These are phyloP conservation scores for Dioszegia hungarica DNA, from an alignment of 768 basidiomycete genomes.

Conservation along the genomic window DNA sequence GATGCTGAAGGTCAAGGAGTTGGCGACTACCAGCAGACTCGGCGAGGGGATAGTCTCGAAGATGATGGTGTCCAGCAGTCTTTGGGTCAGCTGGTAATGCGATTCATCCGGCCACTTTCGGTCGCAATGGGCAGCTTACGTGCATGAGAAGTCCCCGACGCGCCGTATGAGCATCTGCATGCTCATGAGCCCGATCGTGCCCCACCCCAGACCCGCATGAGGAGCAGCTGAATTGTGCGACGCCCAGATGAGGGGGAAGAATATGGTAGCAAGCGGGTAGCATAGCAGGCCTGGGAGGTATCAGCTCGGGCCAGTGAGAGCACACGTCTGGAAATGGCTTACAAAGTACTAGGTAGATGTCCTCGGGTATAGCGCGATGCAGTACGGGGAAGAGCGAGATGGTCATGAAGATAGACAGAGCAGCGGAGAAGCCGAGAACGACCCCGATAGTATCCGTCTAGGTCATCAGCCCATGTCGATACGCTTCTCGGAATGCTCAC, in stretches of 20 bases:
- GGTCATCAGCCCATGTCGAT: not conserved
- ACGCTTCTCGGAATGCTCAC: constrained; percentile 12
- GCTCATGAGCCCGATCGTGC: constrained; percentile 6
- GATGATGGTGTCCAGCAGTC: constrained; percentile 29
- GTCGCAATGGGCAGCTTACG: constrained; percentile 20
- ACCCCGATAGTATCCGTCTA: constrained; percentile 28
- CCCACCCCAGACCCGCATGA: constrained; percentile 12
- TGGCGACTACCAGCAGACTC: constrained; percentile 27
- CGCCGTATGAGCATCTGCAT: constrained; percentile 30
- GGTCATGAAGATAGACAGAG: constrained; percentile 34
- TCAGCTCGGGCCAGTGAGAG: not conserved
- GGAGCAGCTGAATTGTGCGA: constrained; percentile 8
- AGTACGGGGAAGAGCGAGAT: constrained; percentile 26
- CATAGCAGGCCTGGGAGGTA: constrained; percentile 16
- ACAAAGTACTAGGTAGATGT: constrained; percentile 21
- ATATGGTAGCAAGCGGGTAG: constrained; percentile 20
- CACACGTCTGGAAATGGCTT: too few relatives aligned
- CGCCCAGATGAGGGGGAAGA: constrained; percentile 30
- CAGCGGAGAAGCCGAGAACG: constrained; percentile 26
- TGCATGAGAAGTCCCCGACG: constrained; percentile 29
- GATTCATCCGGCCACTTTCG: not conserved
- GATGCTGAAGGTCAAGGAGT: constrained; percentile 32
- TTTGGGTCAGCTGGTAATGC: constrained; percentile 9
- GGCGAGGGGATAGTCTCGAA: constrained; percentile 30
- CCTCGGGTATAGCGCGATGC: constrained; percentile 20